phyloP scores from a whole-genome alignment of 2,329 filamentous ascomycete species.

The Emergomyces africanus region DNA sequence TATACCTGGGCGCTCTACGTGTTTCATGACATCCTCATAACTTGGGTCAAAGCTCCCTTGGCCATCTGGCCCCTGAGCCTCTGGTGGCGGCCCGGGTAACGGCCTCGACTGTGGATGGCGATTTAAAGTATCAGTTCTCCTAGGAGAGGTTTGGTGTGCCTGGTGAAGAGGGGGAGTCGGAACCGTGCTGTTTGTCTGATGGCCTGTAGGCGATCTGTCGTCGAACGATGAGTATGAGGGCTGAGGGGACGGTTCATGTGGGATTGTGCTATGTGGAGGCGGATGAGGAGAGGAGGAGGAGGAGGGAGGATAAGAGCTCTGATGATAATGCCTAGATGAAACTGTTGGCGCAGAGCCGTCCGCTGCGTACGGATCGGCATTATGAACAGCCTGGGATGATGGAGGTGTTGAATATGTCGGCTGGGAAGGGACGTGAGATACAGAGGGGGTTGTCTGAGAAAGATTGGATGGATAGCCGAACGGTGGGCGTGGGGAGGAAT shows the following conservation, averaged over 20 bases:
- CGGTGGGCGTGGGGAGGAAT: slow-evolving; percentile 14
- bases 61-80: slow-evolving; percentile 25
- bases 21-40: slow-evolving; percentile 45
- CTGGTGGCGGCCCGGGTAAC: slow-evolving; percentile 44
- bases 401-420: slow-evolving; percentile 7
- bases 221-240: slow-evolving; percentile 16
- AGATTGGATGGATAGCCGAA: slow-evolving; percentile 17
- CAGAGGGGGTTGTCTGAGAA: slow-evolving; percentile 14
- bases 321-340: background rate
- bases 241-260: background rate
- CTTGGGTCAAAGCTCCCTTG: slow-evolving; percentile 27
- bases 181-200: slow-evolving; percentile 26
- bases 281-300: slow-evolving; percentile 3
- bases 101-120: slow-evolving; percentile 46
- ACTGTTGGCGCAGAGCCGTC: background rate
- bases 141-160: slow-evolving; percentile 37
- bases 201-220: slow-evolving; percentile 15
- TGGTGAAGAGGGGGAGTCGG: slow-evolving; percentile 40
- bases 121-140: slow-evolving; percentile 39
- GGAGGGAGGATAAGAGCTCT: background rate
- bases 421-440: slow-evolving; percentile 11
- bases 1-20: slow-evolving; percentile 43
- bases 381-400: slow-evolving; percentile 10
- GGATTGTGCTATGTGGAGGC: slow-evolving; percentile 2
- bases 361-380: background rate